A percentile compares a stretch with the other conserved stretches of the same genome.
Conservation (phyloP, 306 rosid species). For the Fagus crenata region DNA sequence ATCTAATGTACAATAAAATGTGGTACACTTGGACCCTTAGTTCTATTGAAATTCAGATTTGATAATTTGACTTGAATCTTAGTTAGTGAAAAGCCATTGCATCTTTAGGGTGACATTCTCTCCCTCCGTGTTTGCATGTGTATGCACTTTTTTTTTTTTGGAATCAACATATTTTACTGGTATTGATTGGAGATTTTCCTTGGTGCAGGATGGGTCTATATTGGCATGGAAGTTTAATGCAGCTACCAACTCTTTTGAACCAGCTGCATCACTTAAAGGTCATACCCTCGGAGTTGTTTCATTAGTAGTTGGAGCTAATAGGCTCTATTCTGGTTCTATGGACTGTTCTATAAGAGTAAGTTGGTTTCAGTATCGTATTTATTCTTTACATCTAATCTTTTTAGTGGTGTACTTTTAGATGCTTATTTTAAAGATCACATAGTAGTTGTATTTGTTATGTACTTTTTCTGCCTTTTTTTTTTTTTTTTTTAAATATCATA, state of each 20-base stretch:
- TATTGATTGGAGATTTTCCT: constrained; percentile 26
- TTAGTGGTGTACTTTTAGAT: not conserved
- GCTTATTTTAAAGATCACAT: constrained; percentile 7
- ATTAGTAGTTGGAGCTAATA: constrained; percentile 89
- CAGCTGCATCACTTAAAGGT: constrained; percentile 78
- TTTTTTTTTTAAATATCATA: not conserved
- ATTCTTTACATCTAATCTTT: constrained; percentile 10
- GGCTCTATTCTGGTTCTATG: constrained; percentile 98
- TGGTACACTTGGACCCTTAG: not conserved
- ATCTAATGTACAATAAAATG: not conserved
- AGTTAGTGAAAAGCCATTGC: not conserved
- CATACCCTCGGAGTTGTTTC: constrained; percentile 85
- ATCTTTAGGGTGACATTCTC: not conserved
- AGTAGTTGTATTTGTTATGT: constrained; percentile 12
- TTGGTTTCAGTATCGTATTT: constrained; percentile 7
- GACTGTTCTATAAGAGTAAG: constrained; percentile 81
- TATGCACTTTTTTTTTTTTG: too few relatives aligned
- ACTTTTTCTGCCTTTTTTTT: not conserved
- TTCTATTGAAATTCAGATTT: not conserved
- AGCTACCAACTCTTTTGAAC: constrained; percentile 72
- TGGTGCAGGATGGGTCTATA: constrained; percentile 83
- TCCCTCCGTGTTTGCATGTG: not conserved
- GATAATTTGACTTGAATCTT: not conserved
- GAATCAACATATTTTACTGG: constrained; percentile 6
- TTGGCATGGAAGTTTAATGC: constrained; percentile 86